Conservation (phyloP, 1,284 basidiomycete genomes). For the Tausonia pullulans region DNA sequence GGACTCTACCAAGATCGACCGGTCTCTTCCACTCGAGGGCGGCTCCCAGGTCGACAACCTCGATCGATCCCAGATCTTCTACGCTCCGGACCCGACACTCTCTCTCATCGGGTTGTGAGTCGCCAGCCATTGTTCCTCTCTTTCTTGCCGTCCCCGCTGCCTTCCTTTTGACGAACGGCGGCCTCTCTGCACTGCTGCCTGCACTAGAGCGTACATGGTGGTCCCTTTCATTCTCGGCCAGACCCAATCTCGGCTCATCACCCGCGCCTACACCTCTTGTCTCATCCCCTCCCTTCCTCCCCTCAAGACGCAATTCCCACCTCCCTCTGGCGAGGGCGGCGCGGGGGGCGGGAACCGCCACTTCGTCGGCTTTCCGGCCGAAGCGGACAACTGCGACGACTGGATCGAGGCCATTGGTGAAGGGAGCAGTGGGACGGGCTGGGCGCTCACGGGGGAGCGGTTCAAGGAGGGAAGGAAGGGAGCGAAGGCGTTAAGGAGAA, state of each 20-base stretch:
- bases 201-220: slow-evolving; percentile 13
- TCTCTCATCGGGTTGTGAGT: slow-evolving; percentile 1
- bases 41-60: slow-evolving; percentile 6
- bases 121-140: too few relatives aligned
- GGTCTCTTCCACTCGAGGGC: background rate
- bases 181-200: background rate
- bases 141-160: too few relatives aligned
- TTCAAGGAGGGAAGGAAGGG: slow-evolving; percentile 2
- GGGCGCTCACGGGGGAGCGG: background rate
- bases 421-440: background rate
- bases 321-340: background rate
- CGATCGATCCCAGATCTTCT: slow-evolving; percentile 4
- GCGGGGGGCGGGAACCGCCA: background rate
- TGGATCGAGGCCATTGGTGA: slow-evolving; percentile 10
- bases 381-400: background rate
- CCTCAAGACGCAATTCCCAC: background rate
- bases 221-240: slow-evolving; percentile 13
- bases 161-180: too few relatives aligned
- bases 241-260: slow-evolving; percentile 8
- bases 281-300: background rate
- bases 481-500: slow-evolving; percentile 6
- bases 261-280: background rate
- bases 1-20: background rate
- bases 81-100: slow-evolving; percentile 9
- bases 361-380: slow-evolving; percentile 6